Evolutionary conservation across 148 eudicot genomes (phyloP).

Genomic region (Rheum nobile): DNA sequence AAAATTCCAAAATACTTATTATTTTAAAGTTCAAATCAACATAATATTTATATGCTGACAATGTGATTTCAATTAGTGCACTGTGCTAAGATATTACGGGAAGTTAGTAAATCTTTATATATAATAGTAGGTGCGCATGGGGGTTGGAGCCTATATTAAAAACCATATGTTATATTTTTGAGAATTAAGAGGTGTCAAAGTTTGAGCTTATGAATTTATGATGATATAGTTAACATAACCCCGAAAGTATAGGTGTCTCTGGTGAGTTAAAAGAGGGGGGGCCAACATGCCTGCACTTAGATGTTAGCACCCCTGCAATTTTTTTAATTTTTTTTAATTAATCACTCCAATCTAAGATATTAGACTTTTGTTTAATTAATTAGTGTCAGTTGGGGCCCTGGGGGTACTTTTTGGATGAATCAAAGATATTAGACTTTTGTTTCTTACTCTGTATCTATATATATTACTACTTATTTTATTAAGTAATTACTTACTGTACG

Average conservation of each 20-base stretch:
- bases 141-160: neutral
- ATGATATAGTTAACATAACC: constrained; percentile 4
- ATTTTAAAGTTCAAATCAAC: too few relatives aligned
- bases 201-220: constrained; percentile 1
- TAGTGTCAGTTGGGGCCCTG: neutral
- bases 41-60: too few relatives aligned
- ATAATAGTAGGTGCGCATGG: neutral
- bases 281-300: constrained; percentile 10
- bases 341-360: neutral
- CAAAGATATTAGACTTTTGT: neutral
- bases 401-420: neutral
- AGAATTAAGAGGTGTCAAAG: constrained; percentile 2
- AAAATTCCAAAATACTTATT: too few relatives aligned
- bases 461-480: too few relatives aligned
- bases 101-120: neutral
- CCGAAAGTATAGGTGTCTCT: constrained; percentile 11
- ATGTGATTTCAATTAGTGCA: too few relatives aligned
- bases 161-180: neutral
- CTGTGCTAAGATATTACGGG: neutral
- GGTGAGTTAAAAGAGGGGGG: constrained; percentile 5
- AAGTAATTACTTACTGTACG: too few relatives aligned
- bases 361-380: neutral
- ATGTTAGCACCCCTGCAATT: neutral
- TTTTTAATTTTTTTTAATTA: neutral
- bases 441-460: neutral